phyloP scores from a whole-genome alignment of 192 early-diverging fungal species.

The Gonapodya prolifera region DNA sequence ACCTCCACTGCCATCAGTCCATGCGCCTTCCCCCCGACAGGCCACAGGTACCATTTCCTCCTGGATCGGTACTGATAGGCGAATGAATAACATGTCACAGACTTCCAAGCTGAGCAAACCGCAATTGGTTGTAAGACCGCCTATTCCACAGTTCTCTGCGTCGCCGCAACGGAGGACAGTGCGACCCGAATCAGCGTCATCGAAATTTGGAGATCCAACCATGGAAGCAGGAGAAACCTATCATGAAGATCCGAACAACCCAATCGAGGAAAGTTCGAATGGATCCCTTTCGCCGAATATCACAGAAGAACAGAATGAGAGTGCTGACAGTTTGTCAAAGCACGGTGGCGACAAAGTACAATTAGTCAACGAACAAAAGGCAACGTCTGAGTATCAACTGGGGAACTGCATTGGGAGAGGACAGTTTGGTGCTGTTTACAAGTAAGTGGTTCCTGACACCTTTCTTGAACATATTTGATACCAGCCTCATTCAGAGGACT shows the following conservation, averaged over 20 bases:
- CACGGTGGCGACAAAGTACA: constrained; percentile 26
- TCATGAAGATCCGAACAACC: constrained; percentile 10
- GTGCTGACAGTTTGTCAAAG: neutral
- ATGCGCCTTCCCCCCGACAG: constrained; percentile 2
- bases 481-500: constrained; percentile 37
- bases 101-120: neutral
- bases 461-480: neutral
- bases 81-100: neutral
- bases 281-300: constrained; percentile 15
- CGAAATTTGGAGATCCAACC: no score
- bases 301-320: neutral
- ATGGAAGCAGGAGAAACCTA: constrained; percentile 29
- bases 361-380: constrained; percentile 25
- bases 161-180: no score
- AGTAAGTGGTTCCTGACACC: constrained; percentile 19
- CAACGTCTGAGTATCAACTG: constrained; percentile 43
- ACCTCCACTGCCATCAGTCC: constrained; percentile 61
- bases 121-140: neutral
- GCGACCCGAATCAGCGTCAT: no score
- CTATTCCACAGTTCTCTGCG: neutral
- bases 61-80: neutral
- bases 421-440: constrained; percentile 81
- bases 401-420: constrained; percentile 84
- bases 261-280: constrained; percentile 20
- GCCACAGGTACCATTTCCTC: neutral